Percentiles rank a stretch among this genome's conserved stretches.
phyloP scores from a whole-genome alignment of 2,329 filamentous ascomycete species.

The Triangularia setosa region DNA sequence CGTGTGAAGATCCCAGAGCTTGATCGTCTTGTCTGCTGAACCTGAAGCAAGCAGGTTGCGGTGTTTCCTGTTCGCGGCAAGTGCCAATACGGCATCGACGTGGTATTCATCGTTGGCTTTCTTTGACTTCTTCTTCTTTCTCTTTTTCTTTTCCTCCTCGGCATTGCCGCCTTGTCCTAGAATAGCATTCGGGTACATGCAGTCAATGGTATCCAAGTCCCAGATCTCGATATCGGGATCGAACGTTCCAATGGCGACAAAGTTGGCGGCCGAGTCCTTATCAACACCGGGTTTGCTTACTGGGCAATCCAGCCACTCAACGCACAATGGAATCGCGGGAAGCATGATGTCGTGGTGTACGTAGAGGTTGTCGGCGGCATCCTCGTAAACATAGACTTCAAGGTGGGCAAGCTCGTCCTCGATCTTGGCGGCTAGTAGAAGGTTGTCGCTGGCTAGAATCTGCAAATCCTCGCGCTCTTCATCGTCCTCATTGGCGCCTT shows the following conservation, averaged over 20 bases:
- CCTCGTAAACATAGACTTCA: slow-evolving; percentile 97
- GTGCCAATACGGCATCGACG: slow-evolving; percentile 85
- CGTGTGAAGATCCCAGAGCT: slow-evolving; percentile 95
- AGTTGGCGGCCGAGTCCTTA: slow-evolving; percentile 73
- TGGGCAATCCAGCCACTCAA: slow-evolving; percentile 94
- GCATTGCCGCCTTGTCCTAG: slow-evolving; percentile 67
- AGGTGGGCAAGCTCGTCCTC: slow-evolving; percentile 96
- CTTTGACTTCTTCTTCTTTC: slow-evolving; percentile 86
- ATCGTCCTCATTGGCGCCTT: slow-evolving; percentile 60
- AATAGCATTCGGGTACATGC: slow-evolving; percentile 97
- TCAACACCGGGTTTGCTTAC: slow-evolving; percentile 65
- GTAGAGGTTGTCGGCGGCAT: slow-evolving; percentile 91
- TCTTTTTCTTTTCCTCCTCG: slow-evolving; percentile 66
- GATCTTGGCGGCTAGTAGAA: slow-evolving; percentile 86
- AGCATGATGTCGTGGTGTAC: slow-evolving; percentile 99
- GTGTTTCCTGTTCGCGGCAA: slow-evolving; percentile 89
- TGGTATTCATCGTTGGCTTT: slow-evolving; percentile 91
- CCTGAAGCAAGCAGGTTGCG: slow-evolving; percentile 91
- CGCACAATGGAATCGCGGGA: slow-evolving; percentile 87
- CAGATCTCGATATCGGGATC: slow-evolving; percentile 98
- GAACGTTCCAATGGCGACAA: slow-evolving; percentile 93
- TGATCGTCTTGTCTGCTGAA: slow-evolving; percentile 94
- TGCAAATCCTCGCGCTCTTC: slow-evolving; percentile 91
- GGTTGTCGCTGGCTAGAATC: slow-evolving; percentile 86
- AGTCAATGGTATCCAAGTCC: slow-evolving; percentile 93